Evolutionary conservation across 225 moss, liverwort and hornwort genomes (phyloP).

Genomic region (Polytrichum commune): DNA sequence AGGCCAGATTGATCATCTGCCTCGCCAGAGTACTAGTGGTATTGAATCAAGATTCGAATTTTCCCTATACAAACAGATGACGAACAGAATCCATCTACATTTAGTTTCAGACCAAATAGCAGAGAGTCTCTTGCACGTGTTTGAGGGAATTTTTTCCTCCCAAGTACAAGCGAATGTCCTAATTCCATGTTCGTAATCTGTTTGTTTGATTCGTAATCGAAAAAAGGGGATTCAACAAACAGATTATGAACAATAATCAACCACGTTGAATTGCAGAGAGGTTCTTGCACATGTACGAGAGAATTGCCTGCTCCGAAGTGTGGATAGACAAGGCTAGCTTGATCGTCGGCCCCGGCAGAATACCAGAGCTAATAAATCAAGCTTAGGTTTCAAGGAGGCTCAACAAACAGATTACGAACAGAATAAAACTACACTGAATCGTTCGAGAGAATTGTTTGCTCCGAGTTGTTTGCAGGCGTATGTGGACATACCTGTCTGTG

Average conservation of each 20-base stretch:
- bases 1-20: slow-evolving; percentile 46
- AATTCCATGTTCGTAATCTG: background rate
- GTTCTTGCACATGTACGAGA: background rate
- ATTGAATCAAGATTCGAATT: background rate
- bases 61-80: background rate
- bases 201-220: background rate
- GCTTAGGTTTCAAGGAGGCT: background rate
- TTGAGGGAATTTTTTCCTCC: background rate
- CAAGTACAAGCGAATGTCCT: background rate
- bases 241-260: background rate
- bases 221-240: background rate
- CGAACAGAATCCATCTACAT: background rate
- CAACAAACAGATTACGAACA: background rate
- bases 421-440: background rate
- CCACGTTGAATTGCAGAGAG: background rate
- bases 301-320: background rate
- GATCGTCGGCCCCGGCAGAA: slow-evolving; percentile 41
- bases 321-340: slow-evolving; percentile 37
- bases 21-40: slow-evolving; percentile 8
- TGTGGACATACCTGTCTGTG: slow-evolving; percentile 7
- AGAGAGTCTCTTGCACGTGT: background rate
- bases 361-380: background rate
- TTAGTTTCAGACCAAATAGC: background rate
- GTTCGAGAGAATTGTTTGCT: background rate
- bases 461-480: background rate